Base-by-base conservation (phyloP, 2,329 filamentous ascomycete species). In the Phoma sp. region DNA sequence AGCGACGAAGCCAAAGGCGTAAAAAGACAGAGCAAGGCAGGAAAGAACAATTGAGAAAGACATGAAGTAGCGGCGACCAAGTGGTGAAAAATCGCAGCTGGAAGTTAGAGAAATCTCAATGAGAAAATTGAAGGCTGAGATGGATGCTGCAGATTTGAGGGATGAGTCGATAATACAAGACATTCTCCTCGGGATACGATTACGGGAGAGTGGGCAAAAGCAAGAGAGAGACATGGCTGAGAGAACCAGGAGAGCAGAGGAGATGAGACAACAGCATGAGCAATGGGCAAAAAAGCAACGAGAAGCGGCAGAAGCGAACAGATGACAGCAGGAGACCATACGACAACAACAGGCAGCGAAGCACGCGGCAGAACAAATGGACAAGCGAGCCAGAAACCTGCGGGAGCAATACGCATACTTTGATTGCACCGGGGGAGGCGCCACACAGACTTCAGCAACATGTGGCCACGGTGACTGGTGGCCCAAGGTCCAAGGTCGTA, bases 1-100 rank as follows among this genome's bases (percentile, higher is more conserved):
- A 67, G 49, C 15, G 71, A 74, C n/a, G 68, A 74, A 15, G 67
- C 71, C n/a, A 37, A 76, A 71, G 47, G 66, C 47, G 51, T 58
- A 46, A 3, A 75, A 74, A 48, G 69, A 69, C 29, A 69, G 61
- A 23, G 53, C 57, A 20, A 68, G 62, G 25, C 66, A 71, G 53
- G 66, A 73, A 60, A 68, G 72, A 39, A 64, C 53, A 37, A 61
- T 70, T 37, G 64, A 67, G 49, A 74, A 66, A 49, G 62, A 71
- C 46, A 60, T 74, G 52, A 76, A 75, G 56, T 68, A 74, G 60
- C 55, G 64, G 29, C 49, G 55, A 42, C 28, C 75, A 25, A 49
- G 47, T 15, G 14, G 23, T 23, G 62, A 61, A 46, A 51, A 59
- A 26, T 23, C 42, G 21, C 47, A 66, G 1, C 57, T 74, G 50